Conservation (phyloP, 1,139 yeast species). For the Geotrichum phurueaensis region DNA sequence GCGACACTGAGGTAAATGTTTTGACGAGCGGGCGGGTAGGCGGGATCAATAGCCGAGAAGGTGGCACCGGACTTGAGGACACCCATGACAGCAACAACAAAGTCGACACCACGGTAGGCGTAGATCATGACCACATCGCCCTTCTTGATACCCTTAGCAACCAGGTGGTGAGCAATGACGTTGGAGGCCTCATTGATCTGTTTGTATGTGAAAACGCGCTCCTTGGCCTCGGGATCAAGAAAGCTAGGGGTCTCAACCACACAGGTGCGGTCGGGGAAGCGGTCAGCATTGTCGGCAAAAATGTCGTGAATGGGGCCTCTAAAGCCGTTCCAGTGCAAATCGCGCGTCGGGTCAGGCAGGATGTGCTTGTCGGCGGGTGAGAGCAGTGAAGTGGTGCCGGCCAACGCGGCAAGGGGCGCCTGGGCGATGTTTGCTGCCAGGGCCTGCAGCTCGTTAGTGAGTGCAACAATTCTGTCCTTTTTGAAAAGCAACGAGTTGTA, state of each 20-base stretch:
- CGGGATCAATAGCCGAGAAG: constrained; percentile 96
- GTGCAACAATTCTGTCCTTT: constrained; percentile 57
- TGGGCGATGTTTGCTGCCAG: constrained; percentile 37
- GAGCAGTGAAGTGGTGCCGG: constrained; percentile 59
- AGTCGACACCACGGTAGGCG: constrained; percentile 94
- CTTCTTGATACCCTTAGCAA: constrained; percentile 69
- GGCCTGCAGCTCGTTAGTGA: constrained; percentile 67
- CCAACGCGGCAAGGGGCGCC: constrained; percentile 35
- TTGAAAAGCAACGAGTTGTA: constrained; percentile 77
- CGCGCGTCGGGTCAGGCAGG: constrained; percentile 82
- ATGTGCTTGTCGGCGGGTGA: constrained; percentile 53
- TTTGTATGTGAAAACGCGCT: constrained; percentile 70
- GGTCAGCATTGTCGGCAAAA: constrained; percentile 75
- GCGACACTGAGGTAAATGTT: constrained; percentile 89
- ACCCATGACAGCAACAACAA: constrained; percentile 96
- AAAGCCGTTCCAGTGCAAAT: constrained; percentile 85
- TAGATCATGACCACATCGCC: constrained; percentile 98
- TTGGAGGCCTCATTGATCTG: constrained; percentile 94
- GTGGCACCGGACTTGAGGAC: constrained; percentile 97
- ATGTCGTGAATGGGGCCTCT: constrained; percentile 96
- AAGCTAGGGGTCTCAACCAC: constrained; percentile 86
- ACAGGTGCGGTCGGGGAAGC: constrained; percentile 79
- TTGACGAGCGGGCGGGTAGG: constrained; percentile 97
- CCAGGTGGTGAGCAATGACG: constrained; percentile 81
- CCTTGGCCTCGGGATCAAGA: constrained; percentile 44